Evolutionary conservation across 345 rosid species (phyloP), one percentile per base, ranked within the genome.

Genomic region (Clausena lansium): DNA sequence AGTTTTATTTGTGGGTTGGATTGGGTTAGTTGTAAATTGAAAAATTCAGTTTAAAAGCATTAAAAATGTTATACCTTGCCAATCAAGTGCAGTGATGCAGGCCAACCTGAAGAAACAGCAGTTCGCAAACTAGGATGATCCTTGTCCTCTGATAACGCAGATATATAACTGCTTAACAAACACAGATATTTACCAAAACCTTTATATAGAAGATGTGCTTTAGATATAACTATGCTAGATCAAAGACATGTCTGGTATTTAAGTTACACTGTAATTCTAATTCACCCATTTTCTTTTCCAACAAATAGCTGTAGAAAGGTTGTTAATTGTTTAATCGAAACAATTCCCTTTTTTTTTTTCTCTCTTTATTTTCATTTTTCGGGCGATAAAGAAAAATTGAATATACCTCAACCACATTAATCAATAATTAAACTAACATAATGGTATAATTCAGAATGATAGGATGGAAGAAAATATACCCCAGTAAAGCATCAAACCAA

Each of bases 401-500:
- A 74, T 38, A 22, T 10, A 24, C 10, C 38, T n/a, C 9, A 8
- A 70, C 38, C 59, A 15, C 25, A 39, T 17, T 24, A 54, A 70
- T 39, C 22, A 81, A 25, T 61, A 45, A 54, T 17, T 50, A 71
- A 65, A 70, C 57, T 17, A 39, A 70, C 50, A 57, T 15, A 13
- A 58, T 62, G 13, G 13, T 32, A 28, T 7, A 11, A 64, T 24
- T 41, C 39, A 35, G 7, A 75, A 11, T 55, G 5, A 41, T 10
- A 0, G 17, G 38, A 75, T 24, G 81, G 70, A 67, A 41, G 70
- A 79, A 45, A 73, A 78, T 15, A 57, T 93, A 95, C 98, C 99
- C 99, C 6, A 93, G 85, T 41, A 95, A 86, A 76, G 99, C 99
- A 76, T 95, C 99, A 87, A 95, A 95, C 98, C 99, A 95, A 76